These are phyloP conservation scores for Sisymbrium irio DNA, from an alignment of 345 rosid genomes.

Conservation along the genomic window DNA sequence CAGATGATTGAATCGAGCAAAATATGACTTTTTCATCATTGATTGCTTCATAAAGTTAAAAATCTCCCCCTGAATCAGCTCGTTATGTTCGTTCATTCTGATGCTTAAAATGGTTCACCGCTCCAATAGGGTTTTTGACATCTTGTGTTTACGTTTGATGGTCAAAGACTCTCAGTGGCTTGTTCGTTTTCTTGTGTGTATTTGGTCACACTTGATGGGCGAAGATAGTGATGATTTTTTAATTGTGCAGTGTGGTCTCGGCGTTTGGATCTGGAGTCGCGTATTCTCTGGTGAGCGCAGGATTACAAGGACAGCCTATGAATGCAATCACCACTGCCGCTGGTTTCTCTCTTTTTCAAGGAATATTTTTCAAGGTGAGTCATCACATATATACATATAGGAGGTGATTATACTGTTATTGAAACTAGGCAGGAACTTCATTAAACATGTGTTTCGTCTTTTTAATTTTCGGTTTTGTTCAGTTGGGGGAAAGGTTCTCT, in stretches of 20 bases:
- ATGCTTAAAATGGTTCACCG: not conserved
- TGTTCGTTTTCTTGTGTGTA: not conserved
- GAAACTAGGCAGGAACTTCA: not conserved
- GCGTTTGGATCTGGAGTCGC: constrained; percentile 94
- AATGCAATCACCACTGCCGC: constrained; percentile 78
- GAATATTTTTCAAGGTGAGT: constrained; percentile 75
- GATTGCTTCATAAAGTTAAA: not conserved
- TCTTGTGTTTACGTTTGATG: not conserved
- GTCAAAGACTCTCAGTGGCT: not conserved
- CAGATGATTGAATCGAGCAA: not conserved
- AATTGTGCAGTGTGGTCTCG: constrained; percentile 75
- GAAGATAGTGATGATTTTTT: not conserved
- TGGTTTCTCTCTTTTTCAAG: constrained; percentile 80
- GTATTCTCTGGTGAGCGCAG: constrained; percentile 79
- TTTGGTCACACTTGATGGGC: not conserved
- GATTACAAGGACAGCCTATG: constrained; percentile 64
- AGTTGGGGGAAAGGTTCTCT: constrained; percentile 74
- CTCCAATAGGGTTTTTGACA: not conserved
- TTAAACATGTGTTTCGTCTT: not conserved
- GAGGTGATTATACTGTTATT: too few relatives aligned
- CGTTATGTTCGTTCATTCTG: not conserved
- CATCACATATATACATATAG: constrained; percentile 11
- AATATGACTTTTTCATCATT: not conserved
- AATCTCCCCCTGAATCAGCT: not conserved
- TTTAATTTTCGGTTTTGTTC: constrained; percentile 7